These are phyloP conservation scores for Diplodia intermedia DNA, from an alignment of 2,329 filamentous ascomycete species.

Conservation along the genomic window DNA sequence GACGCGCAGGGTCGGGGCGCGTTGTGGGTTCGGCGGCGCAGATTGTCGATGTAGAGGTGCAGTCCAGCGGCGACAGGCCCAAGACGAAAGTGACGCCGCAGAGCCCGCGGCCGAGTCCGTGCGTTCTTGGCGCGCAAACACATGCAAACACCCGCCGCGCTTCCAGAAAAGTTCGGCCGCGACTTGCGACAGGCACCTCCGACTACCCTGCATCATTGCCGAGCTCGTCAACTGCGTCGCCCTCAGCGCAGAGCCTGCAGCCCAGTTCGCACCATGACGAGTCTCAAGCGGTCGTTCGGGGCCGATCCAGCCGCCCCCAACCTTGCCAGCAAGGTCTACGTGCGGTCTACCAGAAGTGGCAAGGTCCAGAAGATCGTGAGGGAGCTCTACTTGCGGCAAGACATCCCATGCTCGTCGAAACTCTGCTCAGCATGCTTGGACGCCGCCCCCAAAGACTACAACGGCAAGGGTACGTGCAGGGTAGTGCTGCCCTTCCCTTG, in stretches of 20 bases:
- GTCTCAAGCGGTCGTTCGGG: conserved; percentile 64
- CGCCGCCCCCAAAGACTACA: conserved; percentile 78
- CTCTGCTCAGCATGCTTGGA: conserved; percentile 79
- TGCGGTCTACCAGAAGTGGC: conserved; percentile 91
- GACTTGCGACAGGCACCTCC: conserved; percentile 16
- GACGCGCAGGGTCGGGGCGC: background rate
- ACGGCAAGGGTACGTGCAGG: conserved; percentile 68
- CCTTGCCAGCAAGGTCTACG: conserved; percentile 94
- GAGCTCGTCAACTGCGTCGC: conserved; percentile 1
- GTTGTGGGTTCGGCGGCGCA: conserved; percentile 11
- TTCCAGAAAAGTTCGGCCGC: conserved; percentile 30
- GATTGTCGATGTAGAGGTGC: conserved; percentile 7
- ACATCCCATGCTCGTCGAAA: conserved; percentile 95
- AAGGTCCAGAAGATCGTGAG: conserved; percentile 99
- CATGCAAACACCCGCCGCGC: conserved; percentile 25
- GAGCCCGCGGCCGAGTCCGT: conserved; percentile 16
- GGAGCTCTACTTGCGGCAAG: conserved; percentile 92
- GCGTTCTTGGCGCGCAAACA: conserved; percentile 27
- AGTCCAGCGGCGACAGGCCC: conserved; percentile 8
- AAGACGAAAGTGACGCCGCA: conserved; percentile 25
- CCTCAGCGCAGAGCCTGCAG: background rate
- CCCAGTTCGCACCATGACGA: conserved; percentile 58
- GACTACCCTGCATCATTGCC: conserved; percentile 2
- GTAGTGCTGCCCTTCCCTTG: conserved; percentile 36
- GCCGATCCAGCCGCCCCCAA: conserved; percentile 68